Base-by-base conservation (phyloP, 1,139 yeast species). In the Scheffersomyces lignicola region DNA sequence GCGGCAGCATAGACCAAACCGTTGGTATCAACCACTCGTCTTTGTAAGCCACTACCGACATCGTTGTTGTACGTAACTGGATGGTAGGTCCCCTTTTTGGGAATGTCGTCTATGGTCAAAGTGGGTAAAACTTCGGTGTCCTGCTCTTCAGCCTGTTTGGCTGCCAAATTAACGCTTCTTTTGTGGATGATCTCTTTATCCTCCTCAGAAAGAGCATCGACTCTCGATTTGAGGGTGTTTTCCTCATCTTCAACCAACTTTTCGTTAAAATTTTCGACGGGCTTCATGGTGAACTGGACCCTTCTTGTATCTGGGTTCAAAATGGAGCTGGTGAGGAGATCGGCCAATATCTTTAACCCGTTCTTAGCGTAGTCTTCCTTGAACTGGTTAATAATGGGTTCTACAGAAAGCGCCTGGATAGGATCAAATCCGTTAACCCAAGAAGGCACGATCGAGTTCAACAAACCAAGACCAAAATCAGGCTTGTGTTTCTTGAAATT, bases 401-500 rank as follows among this genome's bases (percentile, higher is more conserved):
- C 87, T 56, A 87, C 84, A 41, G 80, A 78, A 30, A 92, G 64
- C 3, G 76, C 52, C 7, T 76, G 72, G 43, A 90, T 65, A 5
- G 94, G 90, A 54, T 87, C 86, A 10, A 77, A 73, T 18, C 79
- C 79, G 52, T 88, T 88, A 36, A 86, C 80, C 85, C 96, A 90
- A 10, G 89, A 79, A 8, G 96, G 88, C 24, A 87, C 75, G 8
- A 92, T 50, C 3, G 89, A 73, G 49, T 80, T 80, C 28, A 92
- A 69, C 36, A 92, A 61, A 20, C 82, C 81, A 67, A 92, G 65
- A 12, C 99, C 99, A 62, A 89, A 90, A 39, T 88, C 88, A 0
- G 97, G 84, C 48, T 84, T 89, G 44, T 89, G 95, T 46, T 87
- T 90, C 48, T 88, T 86, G 57, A 87, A 83, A 29, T 80, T 67